phyloP scores from a whole-genome alignment of 2,329 filamentous ascomycete species.

The Didymella pomorum region DNA sequence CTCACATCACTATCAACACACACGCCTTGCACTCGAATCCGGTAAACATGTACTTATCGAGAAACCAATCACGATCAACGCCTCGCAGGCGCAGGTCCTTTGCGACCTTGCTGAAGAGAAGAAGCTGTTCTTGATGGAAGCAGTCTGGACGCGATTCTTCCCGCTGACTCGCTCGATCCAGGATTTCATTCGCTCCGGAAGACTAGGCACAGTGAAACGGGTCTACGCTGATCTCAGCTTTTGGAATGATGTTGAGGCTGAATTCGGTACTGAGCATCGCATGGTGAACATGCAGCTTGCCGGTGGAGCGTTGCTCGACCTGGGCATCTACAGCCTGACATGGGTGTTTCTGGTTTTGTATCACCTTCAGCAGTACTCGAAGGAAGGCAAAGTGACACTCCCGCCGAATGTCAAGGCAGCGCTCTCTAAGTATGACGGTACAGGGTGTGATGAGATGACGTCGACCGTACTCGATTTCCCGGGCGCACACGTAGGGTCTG shows the following conservation, averaged over 20 bases:
- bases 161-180: conserved; percentile 78
- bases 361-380: conserved; percentile 62
- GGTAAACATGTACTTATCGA: conserved; percentile 90
- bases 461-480: background rate
- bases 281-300: conserved; percentile 85
- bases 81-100: conserved; percentile 76
- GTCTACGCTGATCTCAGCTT: conserved; percentile 66
- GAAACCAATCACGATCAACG: conserved; percentile 87
- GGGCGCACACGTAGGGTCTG: background rate
- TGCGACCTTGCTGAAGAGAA: conserved; percentile 74
- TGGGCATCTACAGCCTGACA: conserved; percentile 86
- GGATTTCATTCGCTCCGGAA: conserved; percentile 64
- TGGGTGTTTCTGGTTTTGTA: conserved; percentile 91
- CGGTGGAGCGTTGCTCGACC: conserved; percentile 80
- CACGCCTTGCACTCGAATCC: conserved; percentile 78
- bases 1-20: conserved; percentile 90
- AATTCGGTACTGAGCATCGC: conserved; percentile 66
- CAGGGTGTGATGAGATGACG: conserved; percentile 14
- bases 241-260: conserved; percentile 59
- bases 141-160: conserved; percentile 89
- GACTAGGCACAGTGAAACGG: conserved; percentile 63
- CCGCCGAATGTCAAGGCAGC: conserved; percentile 66
- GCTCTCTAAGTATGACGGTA: conserved; percentile 5
- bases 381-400: conserved; percentile 59
- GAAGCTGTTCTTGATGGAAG: conserved; percentile 59